A percentile compares a stretch with the other conserved stretches of the same genome.
phyloP scores from a whole-genome alignment of 768 basidiomycete species.

The Gymnopilus dilepis region DNA sequence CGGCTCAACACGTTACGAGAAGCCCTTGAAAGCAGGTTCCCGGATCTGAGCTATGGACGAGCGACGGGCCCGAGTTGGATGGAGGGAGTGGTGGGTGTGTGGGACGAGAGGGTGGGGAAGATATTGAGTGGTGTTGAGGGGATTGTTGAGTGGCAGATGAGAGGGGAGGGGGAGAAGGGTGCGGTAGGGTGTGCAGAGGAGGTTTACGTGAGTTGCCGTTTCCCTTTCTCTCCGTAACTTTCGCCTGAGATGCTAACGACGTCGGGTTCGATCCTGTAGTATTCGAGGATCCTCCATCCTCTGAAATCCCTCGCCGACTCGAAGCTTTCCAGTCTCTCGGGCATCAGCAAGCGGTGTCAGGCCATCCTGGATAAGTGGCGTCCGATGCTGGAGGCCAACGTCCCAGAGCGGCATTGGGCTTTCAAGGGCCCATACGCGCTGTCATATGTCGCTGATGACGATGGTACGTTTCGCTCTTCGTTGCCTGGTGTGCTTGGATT shows the following conservation, averaged over 20 bases:
- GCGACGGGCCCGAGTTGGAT: not conserved
- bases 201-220: constrained; percentile 16
- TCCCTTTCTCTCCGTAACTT: not conserved
- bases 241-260: not conserved
- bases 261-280: not conserved
- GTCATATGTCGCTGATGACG: constrained; percentile 23
- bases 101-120: constrained; percentile 12
- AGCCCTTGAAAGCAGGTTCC: constrained; percentile 12
- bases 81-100: constrained; percentile 5
- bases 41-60: constrained; percentile 7
- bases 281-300: constrained; percentile 20
- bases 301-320: constrained; percentile 10
- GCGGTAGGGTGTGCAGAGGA: constrained; percentile 6
- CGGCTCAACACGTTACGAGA: constrained; percentile 2
- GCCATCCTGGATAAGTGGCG: constrained; percentile 25
- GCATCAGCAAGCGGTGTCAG: constrained; percentile 12
- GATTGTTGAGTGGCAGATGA: not conserved
- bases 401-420: constrained; percentile 24
- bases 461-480: constrained; percentile 15
- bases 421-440: constrained; percentile 19
- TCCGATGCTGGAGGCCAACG: constrained; percentile 16
- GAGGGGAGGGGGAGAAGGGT: not conserved
- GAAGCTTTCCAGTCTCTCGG: not conserved
- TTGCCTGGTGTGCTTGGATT: not conserved
- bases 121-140: constrained; percentile 16